Conservation (phyloP, 139 green algal genomes). For the Yamagishiella unicocca region DNA sequence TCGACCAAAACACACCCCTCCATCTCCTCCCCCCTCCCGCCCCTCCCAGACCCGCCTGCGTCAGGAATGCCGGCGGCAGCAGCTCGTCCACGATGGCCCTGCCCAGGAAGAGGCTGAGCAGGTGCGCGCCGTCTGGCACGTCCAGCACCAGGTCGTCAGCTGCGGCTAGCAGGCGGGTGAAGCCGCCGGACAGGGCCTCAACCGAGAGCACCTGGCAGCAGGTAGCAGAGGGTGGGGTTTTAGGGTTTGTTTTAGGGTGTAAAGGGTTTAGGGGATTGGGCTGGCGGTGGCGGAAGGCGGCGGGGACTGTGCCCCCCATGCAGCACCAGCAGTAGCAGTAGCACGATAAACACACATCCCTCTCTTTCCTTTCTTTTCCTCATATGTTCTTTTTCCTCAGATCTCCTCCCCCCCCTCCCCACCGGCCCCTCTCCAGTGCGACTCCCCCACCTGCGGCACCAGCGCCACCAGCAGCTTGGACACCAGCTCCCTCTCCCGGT, state of each 20-base stretch:
- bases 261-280: not conserved
- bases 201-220: slow-evolving; percentile 21
- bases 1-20: not conserved
- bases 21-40: not conserved
- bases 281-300: not conserved
- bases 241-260: no score
- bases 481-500: slow-evolving; percentile 89
- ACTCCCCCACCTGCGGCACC: slow-evolving; percentile 65
- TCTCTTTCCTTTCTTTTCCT: not conserved
- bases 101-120: slow-evolving; percentile 88
- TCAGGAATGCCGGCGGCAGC: slow-evolving; percentile 89
- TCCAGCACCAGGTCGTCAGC: slow-evolving; percentile 91
- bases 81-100: slow-evolving; percentile 95
- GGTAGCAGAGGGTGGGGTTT: not conserved
- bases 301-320: no score
- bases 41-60: slow-evolving; percentile 38
- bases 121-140: slow-evolving; percentile 83
- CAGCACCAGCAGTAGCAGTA: no score
- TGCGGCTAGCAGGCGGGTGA: slow-evolving; percentile 78
- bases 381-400: not conserved
- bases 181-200: slow-evolving; percentile 72
- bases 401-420: not conserved
- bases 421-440: no score
- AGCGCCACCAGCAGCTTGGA: slow-evolving; percentile 84
- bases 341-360: not conserved